phyloP scores from a whole-genome alignment of 139 green algal species.

The Chlorella sp. region DNA sequence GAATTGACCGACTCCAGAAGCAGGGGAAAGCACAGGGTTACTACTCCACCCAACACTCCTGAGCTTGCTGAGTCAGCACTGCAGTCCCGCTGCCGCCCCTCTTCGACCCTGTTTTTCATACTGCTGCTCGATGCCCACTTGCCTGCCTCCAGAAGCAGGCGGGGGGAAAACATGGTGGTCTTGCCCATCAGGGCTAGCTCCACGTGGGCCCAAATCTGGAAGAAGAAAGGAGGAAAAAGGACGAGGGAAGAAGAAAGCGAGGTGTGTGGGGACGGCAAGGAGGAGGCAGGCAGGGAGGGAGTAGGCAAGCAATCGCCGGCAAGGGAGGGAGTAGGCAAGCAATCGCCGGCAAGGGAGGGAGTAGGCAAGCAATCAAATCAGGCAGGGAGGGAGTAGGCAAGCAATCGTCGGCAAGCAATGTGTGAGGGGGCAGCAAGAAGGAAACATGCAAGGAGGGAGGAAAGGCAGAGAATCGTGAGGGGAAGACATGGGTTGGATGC shows the following conservation, averaged over 20 bases:
- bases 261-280: not conserved
- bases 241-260: not conserved
- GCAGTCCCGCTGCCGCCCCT: too few relatives aligned
- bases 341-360: too few relatives aligned
- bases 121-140: not conserved
- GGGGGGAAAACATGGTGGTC: slow-evolving; percentile 75
- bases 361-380: not conserved
- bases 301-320: too few relatives aligned
- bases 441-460: not conserved
- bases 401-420: not conserved
- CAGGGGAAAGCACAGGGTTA: too few relatives aligned
- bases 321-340: too few relatives aligned
- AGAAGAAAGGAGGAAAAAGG: not conserved
- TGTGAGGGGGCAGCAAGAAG: not conserved
- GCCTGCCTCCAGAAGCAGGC: slow-evolving; percentile 63
- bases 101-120: too few relatives aligned
- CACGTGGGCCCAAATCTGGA: not conserved
- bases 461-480: too few relatives aligned
- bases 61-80: too few relatives aligned
- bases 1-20: too few relatives aligned
- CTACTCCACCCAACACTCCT: too few relatives aligned
- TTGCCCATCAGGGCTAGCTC: slow-evolving; percentile 64
- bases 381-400: too few relatives aligned
- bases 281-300: not conserved
- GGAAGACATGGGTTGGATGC: too few relatives aligned